Percentiles rank a stretch among this genome's conserved stretches.
Conservation (phyloP, 768 basidiomycete genomes). For the Suillus spraguei region DNA sequence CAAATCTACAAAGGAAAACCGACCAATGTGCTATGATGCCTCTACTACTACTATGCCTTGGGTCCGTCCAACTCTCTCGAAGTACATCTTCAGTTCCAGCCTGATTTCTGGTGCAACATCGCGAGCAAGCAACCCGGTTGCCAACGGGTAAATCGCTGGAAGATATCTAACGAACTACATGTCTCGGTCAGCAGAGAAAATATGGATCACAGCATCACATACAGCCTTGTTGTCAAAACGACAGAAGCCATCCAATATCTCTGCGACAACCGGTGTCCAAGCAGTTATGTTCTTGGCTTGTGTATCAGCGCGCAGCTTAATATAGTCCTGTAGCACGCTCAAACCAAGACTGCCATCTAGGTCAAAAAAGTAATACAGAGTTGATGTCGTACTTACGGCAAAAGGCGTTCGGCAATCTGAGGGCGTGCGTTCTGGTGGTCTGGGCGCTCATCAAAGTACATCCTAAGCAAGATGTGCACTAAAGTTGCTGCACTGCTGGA, state of each 20-base stretch:
- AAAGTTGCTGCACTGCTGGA: slow-evolving; percentile 95
- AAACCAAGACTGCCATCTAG: slow-evolving; percentile 67
- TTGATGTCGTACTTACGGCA: slow-evolving; percentile 56
- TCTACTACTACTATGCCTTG: slow-evolving; percentile 79
- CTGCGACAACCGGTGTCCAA: slow-evolving; percentile 99
- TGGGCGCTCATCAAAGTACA: slow-evolving; percentile 91
- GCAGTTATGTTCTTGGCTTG: slow-evolving; percentile 95
- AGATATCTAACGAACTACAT: slow-evolving; percentile 84
- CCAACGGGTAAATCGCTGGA: slow-evolving; percentile 87
- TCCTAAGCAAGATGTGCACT: slow-evolving; percentile 86
- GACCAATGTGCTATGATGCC: slow-evolving; percentile 40
- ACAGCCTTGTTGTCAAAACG: slow-evolving; percentile 91
- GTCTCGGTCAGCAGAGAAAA: slow-evolving; percentile 12
- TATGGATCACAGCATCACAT: slow-evolving; percentile 36
- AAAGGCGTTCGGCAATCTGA: slow-evolving; percentile 72
- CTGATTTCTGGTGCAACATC: slow-evolving; percentile 87
- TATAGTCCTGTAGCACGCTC: slow-evolving; percentile 89
- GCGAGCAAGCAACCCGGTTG: slow-evolving; percentile 80
- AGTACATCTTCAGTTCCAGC: slow-evolving; percentile 75
- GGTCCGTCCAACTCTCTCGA: slow-evolving; percentile 74
- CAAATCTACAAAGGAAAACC: slow-evolving; percentile 17
- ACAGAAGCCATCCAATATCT: slow-evolving; percentile 89
- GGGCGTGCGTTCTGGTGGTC: slow-evolving; percentile 85
- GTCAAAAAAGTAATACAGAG: slow-evolving; percentile 5
- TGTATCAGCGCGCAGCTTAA: slow-evolving; percentile 83